Evolutionary conservation across 768 basidiomycete genomes (phyloP).

Genomic region (Pholiota microspora): DNA sequence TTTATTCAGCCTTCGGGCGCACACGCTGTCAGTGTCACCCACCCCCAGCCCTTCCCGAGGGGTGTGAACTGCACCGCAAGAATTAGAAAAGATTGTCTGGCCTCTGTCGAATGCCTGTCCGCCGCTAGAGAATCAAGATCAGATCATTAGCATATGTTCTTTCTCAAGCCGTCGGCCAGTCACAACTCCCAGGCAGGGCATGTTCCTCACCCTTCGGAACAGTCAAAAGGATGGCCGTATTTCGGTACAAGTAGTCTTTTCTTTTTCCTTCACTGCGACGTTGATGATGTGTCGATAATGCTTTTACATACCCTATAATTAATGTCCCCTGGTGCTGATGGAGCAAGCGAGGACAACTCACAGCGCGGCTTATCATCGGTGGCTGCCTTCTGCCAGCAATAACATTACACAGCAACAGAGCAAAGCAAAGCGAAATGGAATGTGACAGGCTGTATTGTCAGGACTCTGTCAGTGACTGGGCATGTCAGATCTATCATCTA

Average conservation of each 20-base stretch:
- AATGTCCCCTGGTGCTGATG: background rate
- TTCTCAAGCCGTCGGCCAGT: constrained; percentile 8
- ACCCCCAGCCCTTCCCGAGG: constrained; percentile 9
- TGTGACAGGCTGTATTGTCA: constrained; percentile 16
- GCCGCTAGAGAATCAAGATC: constrained; percentile 9
- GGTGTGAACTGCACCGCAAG: constrained; percentile 7
- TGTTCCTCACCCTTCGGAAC: constrained; percentile 12
- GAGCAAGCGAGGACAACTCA: background rate
- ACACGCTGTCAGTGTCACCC: constrained; percentile 18
- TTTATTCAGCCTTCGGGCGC: constrained; percentile 12
- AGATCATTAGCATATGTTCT: constrained; percentile 17
- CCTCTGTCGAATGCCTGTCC: constrained; percentile 11
- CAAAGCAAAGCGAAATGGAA: no score
- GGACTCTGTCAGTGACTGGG: constrained; percentile 6
- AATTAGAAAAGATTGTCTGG: constrained; percentile 14
- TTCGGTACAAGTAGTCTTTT: background rate
- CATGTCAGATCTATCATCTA: constrained; percentile 12
- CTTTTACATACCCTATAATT: background rate
- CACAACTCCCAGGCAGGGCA: constrained; percentile 11
- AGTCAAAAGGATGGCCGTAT: background rate
- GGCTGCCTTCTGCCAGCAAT: constrained; percentile 3
- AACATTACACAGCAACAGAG: no score
- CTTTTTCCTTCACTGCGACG: no score
- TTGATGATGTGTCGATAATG: background rate
- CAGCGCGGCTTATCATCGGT: constrained; percentile 16